Conservation (phyloP, 768 basidiomycete species). For the Russula griseocarnosa region DNA sequence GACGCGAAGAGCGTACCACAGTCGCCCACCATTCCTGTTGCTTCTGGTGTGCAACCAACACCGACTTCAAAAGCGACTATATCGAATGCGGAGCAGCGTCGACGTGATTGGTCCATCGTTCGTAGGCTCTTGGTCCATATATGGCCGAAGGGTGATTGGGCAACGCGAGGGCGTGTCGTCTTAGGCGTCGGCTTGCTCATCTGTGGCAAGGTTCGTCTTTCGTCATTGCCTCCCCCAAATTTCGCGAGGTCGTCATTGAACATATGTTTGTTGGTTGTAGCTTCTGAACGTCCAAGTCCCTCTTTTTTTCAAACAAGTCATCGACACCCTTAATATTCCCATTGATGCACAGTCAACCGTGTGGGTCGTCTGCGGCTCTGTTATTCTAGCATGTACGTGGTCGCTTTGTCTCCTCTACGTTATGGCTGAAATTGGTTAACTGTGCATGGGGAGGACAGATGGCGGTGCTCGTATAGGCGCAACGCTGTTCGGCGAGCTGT, state of each 20-base stretch:
- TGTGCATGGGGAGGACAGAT: conserved; percentile 47
- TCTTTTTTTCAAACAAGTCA: conserved; percentile 85
- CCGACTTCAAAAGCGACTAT: not conserved
- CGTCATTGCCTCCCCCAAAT: not conserved
- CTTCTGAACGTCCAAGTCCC: conserved; percentile 98
- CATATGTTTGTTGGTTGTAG: conserved; percentile 37
- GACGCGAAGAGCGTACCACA: not conserved
- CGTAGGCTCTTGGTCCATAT: conserved; percentile 80
- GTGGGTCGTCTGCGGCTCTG: conserved; percentile 87
- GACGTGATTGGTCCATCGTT: conserved; percentile 83
- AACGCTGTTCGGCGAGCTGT: conserved; percentile 82
- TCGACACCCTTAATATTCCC: conserved; percentile 86
- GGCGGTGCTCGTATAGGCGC: conserved; percentile 88
- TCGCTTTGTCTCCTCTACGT: not conserved
- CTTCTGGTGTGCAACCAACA: not conserved
- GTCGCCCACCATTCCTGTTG: not conserved
- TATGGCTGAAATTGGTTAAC: not conserved
- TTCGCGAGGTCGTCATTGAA: not conserved
- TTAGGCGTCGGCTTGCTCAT: conserved; percentile 78
- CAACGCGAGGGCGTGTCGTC: conserved; percentile 75
- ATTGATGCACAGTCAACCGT: conserved; percentile 71
- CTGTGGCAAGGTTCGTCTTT: conserved; percentile 70
- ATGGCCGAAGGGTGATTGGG: conserved; percentile 87
- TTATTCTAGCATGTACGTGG: conserved; percentile 84
- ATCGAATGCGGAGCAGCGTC: conserved; percentile 48